Base-by-base conservation (phyloP, 1,284 basidiomycete genomes). In the Neotropicomus parvogracilis region DNA sequence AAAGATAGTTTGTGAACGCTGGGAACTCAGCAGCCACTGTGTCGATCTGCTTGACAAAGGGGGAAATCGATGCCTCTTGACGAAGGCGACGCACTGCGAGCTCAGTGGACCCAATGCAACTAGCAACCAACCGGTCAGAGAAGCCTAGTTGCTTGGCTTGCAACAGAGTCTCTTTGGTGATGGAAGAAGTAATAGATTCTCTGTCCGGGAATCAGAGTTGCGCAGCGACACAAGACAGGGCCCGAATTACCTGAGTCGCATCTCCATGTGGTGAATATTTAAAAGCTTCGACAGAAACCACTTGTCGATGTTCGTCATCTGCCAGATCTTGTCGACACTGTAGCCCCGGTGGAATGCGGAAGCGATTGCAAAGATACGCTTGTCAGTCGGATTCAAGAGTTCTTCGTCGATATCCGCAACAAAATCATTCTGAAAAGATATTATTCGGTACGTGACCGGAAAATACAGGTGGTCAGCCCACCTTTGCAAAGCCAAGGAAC, bases 21-120 rank as follows among this genome's bases (percentile, higher is more conserved):
- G 95, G 97, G 81, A 97, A 99, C 66, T 99, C 95, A 41, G 97
- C 95, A 6, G 95, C 95, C 52, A 98, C 94, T 1, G 95, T 98
- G 66, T 99, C 95, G 64, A 98, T 99, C 70, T 98, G 95, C 77
- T 98, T 99, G 70, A 97, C 91, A 66, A 94, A 97, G 1, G 95
- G 95, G 42, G 78, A 78, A 62, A 98, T 88, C 40, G 79, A 81
- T 49, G 75, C 73, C 70, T 97, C 95, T 65, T 91, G 85, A 52
- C 95, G 88, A 44, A 94, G 75, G 42, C 81, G 81, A 46, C 93
- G 89, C 24, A 97, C 83, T 37, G 91, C 92, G 26, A 95, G 80
- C 68, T 95, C 93, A 16, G 88, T 95, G 8, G 91, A 92, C 21
- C 84, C 82, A 63, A 94, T 74, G 66, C 83, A 87, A 44, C 64